phyloP scores from a whole-genome alignment of 2,329 filamentous ascomycete genomes.

The Colletotrichum sp. region DNA sequence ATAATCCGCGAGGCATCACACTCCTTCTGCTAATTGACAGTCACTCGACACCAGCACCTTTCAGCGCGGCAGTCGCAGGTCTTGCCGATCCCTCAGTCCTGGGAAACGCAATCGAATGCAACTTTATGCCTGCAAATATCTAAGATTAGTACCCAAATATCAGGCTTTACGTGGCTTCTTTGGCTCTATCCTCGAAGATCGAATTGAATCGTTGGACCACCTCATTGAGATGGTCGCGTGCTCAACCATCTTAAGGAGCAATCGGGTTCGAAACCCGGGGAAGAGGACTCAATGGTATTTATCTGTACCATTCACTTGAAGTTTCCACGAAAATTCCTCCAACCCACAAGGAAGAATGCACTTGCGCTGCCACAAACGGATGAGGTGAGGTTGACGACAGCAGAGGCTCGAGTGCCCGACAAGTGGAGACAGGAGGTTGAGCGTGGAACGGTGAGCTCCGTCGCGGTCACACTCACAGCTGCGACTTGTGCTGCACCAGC shows the following conservation, averaged over 20 bases:
- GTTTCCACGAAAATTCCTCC: neutral
- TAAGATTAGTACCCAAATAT: neutral
- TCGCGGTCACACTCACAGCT: neutral
- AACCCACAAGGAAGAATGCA: neutral
- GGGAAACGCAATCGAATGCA: neutral
- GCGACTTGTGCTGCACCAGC: slow-evolving; percentile 4
- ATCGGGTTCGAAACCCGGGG: neutral
- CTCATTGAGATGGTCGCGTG: neutral
- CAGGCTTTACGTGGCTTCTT: neutral
- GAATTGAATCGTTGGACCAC: neutral
- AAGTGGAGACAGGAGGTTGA: slow-evolving; percentile 9
- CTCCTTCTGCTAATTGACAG: neutral
- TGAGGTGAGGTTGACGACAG: neutral
- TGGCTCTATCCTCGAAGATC: neutral
- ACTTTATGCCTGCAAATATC: no score
- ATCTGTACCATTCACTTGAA: neutral
- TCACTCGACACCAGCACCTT: neutral
- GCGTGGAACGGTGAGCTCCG: slow-evolving; percentile 1
- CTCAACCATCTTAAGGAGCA: neutral
- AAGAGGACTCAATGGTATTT: neutral
- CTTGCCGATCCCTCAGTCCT: neutral
- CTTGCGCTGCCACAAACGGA: neutral
- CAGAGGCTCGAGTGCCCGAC: neutral
- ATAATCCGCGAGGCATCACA: neutral
- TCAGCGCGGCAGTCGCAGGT: neutral